Percentiles rank a stretch among this genome's conserved stretches.
phyloP scores from a whole-genome alignment of 495 filamentous ascomycete genomes.

The Penicillium cinerascens region DNA sequence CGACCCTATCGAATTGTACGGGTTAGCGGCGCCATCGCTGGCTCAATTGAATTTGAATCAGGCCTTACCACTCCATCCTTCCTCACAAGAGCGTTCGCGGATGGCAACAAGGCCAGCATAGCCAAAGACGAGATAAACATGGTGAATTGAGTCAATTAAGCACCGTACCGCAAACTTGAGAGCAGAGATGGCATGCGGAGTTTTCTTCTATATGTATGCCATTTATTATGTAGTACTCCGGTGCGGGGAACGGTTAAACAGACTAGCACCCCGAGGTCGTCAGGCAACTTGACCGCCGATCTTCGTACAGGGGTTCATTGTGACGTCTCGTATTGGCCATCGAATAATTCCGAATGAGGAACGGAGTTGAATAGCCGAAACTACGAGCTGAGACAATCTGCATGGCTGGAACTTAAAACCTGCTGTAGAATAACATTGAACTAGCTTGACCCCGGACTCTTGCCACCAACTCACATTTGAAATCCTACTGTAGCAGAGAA shows the following conservation, averaged over 20 bases:
- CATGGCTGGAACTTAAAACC: not conserved
- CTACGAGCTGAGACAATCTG: not conserved
- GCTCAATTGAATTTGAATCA: not conserved
- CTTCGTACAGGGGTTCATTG: not conserved
- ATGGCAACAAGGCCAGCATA: constrained; percentile 15
- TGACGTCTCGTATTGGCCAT: not conserved
- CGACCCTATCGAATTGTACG: constrained; percentile 33
- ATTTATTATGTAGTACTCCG: not conserved
- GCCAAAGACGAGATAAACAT: constrained; percentile 14
- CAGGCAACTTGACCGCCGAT: constrained; percentile 11
- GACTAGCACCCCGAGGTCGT: not conserved
- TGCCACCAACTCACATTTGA: not conserved
- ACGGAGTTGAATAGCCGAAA: not conserved
- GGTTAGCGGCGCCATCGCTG: not conserved
- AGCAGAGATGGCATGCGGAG: not conserved
- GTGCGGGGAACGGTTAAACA: constrained; percentile 18
- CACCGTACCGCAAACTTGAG: not conserved
- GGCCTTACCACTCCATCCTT: constrained; percentile 26
- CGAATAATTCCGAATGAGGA: not conserved
- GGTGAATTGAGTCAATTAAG: not conserved
- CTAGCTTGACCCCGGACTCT: not conserved
- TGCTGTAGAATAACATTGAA: not conserved
- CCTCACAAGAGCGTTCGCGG: constrained; percentile 24
- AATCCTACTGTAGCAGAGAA: constrained; percentile 6
- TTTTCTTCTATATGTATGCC: not conserved